phyloP scores from a whole-genome alignment of 2,329 filamentous ascomycete genomes.

The Ophiocordyceps robertsii region DNA sequence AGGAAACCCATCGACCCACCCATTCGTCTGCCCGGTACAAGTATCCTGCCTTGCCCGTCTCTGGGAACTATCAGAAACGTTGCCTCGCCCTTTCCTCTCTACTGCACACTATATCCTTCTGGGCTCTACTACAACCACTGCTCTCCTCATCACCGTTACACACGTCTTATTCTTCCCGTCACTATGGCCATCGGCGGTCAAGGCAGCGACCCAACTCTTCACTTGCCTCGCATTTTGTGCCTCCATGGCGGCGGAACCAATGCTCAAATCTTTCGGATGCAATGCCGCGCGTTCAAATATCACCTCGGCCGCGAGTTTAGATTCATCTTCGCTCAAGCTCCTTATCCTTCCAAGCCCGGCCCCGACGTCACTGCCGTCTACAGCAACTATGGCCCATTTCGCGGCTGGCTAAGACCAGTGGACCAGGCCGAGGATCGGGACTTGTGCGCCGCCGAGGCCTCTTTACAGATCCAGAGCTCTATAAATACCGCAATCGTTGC shows the following conservation, averaged over 20 bases:
- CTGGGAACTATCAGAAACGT: no score
- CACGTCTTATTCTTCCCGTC: background rate
- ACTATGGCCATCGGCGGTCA: background rate
- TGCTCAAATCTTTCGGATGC: constrained; percentile 47
- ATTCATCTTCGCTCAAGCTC: constrained; percentile 54
- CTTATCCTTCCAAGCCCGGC: constrained; percentile 46
- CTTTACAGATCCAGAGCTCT: background rate
- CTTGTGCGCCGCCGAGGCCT: background rate
- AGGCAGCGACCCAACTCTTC: background rate
- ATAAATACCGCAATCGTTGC: constrained; percentile 28
- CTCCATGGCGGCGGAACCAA: constrained; percentile 62
- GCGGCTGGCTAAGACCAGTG: constrained; percentile 37
- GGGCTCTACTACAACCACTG: no score
- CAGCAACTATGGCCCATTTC: constrained; percentile 47
- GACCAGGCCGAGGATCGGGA: constrained; percentile 18
- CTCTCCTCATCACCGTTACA: no score
- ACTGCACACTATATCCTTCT: no score
- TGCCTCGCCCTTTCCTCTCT: no score
- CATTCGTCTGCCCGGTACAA: no score
- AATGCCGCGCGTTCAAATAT: constrained; percentile 37
- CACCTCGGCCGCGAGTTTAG: constrained; percentile 43
- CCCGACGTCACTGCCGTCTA: constrained; percentile 50
- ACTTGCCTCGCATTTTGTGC: constrained; percentile 53
- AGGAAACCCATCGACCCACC: no score
- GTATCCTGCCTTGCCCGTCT: no score